Evolutionary conservation across 495 filamentous ascomycete species (phyloP).

Genomic region (Pyrenula aspistea): DNA sequence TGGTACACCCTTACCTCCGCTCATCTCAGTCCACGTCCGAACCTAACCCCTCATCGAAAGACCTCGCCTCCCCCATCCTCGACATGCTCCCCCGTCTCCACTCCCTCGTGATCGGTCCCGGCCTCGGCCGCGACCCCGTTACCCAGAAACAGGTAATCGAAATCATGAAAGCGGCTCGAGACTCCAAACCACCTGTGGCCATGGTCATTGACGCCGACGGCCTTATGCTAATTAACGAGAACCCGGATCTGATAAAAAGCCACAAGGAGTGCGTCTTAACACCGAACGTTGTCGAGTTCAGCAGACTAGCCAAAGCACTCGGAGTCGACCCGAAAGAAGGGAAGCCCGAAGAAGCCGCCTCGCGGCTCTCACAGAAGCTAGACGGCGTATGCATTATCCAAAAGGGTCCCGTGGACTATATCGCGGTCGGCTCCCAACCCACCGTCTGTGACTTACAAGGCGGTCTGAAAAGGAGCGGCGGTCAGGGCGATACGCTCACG

Average conservation of each 20-base stretch:
- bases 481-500: constrained; percentile 92
- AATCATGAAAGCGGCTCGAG: constrained; percentile 67
- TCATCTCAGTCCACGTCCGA: constrained; percentile 20
- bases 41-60: constrained; percentile 10
- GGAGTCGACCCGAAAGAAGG: constrained; percentile 46
- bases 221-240: constrained; percentile 58
- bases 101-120: constrained; percentile 87
- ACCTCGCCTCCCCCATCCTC: constrained; percentile 59
- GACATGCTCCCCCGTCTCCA: constrained; percentile 76
- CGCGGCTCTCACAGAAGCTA: constrained; percentile 60
- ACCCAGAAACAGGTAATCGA: constrained; percentile 78
- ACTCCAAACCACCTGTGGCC: constrained; percentile 49
- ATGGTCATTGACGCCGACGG: constrained; percentile 92
- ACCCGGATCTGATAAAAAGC: constrained; percentile 66
- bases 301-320: constrained; percentile 58
- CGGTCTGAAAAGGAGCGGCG: constrained; percentile 80
- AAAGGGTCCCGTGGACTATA: constrained; percentile 77
- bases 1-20: constrained; percentile 95
- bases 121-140: constrained; percentile 75
- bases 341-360: constrained; percentile 44
- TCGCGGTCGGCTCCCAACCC: constrained; percentile 70
- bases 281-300: constrained; percentile 91
- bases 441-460: constrained; percentile 62
- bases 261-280: constrained; percentile 83
- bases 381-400: constrained; percentile 85